Conservation (phyloP, 805 yeast species). For the Yarrowia deformans region DNA sequence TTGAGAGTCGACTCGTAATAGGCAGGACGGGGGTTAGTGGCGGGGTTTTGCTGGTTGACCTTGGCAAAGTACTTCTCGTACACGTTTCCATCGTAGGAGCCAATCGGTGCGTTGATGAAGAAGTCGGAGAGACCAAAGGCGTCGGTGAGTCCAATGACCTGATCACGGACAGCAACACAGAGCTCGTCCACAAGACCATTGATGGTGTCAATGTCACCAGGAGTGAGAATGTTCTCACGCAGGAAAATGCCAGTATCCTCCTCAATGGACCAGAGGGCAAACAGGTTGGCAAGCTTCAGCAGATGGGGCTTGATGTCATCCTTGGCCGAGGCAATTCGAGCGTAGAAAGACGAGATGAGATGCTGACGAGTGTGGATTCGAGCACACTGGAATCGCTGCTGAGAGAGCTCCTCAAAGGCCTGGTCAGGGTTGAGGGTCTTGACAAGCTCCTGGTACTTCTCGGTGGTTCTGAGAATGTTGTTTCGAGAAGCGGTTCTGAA, state of each 20-base stretch:
- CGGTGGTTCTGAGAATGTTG: slow-evolving; percentile 50
- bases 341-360: slow-evolving; percentile 52
- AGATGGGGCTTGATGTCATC: slow-evolving; percentile 59
- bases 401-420: slow-evolving; percentile 54
- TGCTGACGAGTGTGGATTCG: slow-evolving; percentile 52
- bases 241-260: slow-evolving; percentile 76
- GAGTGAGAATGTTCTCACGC: slow-evolving; percentile 63
- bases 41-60: slow-evolving; percentile 61
- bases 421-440: slow-evolving; percentile 46
- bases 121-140: slow-evolving; percentile 79
- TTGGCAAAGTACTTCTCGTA: slow-evolving; percentile 75
- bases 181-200: slow-evolving; percentile 56
- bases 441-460: slow-evolving; percentile 45
- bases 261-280: slow-evolving; percentile 71
- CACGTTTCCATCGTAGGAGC: slow-evolving; percentile 80
- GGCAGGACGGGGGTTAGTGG: slow-evolving; percentile 61
- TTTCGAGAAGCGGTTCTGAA: slow-evolving; percentile 52
- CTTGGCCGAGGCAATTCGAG: slow-evolving; percentile 50
- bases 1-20: slow-evolving; percentile 54
- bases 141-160: slow-evolving; percentile 78
- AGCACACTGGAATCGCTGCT: slow-evolving; percentile 53
- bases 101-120: slow-evolving; percentile 79
- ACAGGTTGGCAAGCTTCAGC: slow-evolving; percentile 63
- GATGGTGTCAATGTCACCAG: slow-evolving; percentile 56
- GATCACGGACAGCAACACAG: slow-evolving; percentile 62